A percentile compares a stretch with the other conserved stretches of the same genome.
Evolutionary conservation across 176 grass and related monocot genomes (phyloP).

Genomic region (Oryza glaberrima): DNA sequence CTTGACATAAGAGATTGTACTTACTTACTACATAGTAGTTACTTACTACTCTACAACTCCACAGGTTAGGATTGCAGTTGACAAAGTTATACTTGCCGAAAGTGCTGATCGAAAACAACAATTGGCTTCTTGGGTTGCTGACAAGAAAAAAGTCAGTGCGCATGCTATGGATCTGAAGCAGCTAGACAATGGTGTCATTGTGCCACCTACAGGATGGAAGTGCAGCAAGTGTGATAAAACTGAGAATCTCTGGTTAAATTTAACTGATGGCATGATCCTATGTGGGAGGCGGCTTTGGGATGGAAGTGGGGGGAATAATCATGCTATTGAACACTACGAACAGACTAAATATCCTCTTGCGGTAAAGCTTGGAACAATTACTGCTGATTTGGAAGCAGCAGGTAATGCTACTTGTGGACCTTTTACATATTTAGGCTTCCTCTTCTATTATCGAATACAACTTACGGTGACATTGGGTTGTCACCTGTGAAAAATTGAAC

Average conservation of each 20-base stretch:
- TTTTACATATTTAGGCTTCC: conserved; percentile 2
- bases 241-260: conserved; percentile 98
- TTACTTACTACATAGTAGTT: conserved; percentile 18
- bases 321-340: conserved; percentile 87
- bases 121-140: conserved; percentile 85
- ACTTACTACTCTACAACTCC: conserved; percentile 28
- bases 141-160: conserved; percentile 82
- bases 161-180: conserved; percentile 86
- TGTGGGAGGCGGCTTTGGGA: conserved; percentile 91
- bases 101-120: conserved; percentile 83
- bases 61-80: conserved; percentile 89
- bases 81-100: conserved; percentile 87
- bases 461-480: background rate
- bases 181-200: conserved; percentile 81
- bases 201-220: conserved; percentile 92
- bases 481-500: background rate
- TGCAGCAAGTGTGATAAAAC: conserved; percentile 96
- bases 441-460: background rate
- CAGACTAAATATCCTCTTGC: conserved; percentile 93
- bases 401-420: conserved; percentile 71
- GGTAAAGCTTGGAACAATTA: conserved; percentile 92
- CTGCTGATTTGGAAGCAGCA: conserved; percentile 83
- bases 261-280: conserved; percentile 92
- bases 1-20: conserved; percentile 13
- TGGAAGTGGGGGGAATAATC: conserved; percentile 94